Base-by-base conservation (phyloP, 305 asterid genomes). In the Fraxinus nigra region DNA sequence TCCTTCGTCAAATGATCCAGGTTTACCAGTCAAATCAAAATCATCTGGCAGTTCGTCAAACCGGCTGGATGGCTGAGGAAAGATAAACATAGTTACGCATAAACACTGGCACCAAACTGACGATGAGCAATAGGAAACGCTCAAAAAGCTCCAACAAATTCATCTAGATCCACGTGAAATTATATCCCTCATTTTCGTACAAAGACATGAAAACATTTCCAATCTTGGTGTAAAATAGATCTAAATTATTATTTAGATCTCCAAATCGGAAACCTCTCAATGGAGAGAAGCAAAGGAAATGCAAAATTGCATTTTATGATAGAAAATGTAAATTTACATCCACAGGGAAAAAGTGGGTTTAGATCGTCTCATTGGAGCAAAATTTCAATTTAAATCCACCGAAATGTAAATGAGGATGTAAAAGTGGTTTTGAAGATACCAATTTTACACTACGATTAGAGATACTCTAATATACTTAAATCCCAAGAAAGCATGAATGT, bases 1-100 rank as follows among this genome's bases (percentile, higher is more conserved):
- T 88, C 98, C 98, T 88, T 95, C 98, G 81, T 95, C 98, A 91
- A 95, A 93, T 85, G 98, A 95, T 81, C 98, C 98, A 78, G 85
- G 85, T 87, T 84, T 92, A 77, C 98, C 98, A 86, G 88, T 90
- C 79, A 94, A 94, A 82, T 95, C 98, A 90, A 95, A 92, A 35
- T 93, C 97, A 90, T 92, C 97, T 2, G 98, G 98, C 78, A 92
- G 91, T 89, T 95, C 98, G 86, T 95, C 98, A 87, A 95, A 95
- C 76, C 98, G 92, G 87, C 89, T 95, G 73, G 98, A 87, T 85
- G 87, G 92, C 98, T 95, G 92, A 77, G 80, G 61, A 72, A 56
- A 84, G 77, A 80, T 79, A 18, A 85, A 67, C 82, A 82, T 38
- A 54, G 85, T 86, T 67, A 80, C 46, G 34, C 18, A 81, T 51